A percentile compares a stretch with the other conserved stretches of the same genome.
These are phyloP conservation scores for Suillus decipiens DNA, from an alignment of 768 basidiomycete species.

Conservation along the genomic window DNA sequence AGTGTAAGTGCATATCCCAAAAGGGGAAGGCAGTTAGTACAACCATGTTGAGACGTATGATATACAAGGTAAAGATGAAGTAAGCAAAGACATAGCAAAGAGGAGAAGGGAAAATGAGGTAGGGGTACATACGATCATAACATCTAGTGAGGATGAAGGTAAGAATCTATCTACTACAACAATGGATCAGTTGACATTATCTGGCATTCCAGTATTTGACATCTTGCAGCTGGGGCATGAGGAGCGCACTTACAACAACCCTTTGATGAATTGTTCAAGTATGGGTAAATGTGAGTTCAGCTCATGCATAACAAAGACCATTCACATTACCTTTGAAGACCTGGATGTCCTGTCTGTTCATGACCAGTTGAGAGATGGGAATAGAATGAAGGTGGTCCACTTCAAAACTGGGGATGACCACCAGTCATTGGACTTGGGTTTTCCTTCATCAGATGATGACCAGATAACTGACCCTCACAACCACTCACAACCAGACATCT, in stretches of 20 bases:
- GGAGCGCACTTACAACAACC: not conserved
- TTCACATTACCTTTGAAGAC: not conserved
- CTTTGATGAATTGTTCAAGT: not conserved
- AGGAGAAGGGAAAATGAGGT: too few species aligned
- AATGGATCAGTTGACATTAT: not conserved
- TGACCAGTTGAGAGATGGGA: not conserved
- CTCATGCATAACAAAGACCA: not conserved
- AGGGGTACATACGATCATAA: too few species aligned
- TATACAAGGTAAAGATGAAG: too few species aligned
- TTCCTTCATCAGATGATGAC: not conserved
- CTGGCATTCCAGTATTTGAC: not conserved
- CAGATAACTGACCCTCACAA: not conserved
- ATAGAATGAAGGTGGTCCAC: not conserved
- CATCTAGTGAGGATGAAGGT: not conserved
- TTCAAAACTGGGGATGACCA: not conserved
- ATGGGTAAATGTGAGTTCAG: not conserved
- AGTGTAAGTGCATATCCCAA: too few species aligned
- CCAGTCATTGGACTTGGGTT: not conserved
- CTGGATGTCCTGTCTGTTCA: not conserved
- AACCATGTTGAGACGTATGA: too few species aligned
- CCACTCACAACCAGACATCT: not conserved
- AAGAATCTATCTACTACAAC: not conserved
- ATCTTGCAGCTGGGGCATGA: not conserved
- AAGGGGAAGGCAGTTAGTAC: too few species aligned
- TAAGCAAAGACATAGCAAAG: too few species aligned